Percentiles rank a stretch among this genome's conserved stretches.
Conservation (phyloP, 345 rosid genomes). For the Camelina hispida region DNA sequence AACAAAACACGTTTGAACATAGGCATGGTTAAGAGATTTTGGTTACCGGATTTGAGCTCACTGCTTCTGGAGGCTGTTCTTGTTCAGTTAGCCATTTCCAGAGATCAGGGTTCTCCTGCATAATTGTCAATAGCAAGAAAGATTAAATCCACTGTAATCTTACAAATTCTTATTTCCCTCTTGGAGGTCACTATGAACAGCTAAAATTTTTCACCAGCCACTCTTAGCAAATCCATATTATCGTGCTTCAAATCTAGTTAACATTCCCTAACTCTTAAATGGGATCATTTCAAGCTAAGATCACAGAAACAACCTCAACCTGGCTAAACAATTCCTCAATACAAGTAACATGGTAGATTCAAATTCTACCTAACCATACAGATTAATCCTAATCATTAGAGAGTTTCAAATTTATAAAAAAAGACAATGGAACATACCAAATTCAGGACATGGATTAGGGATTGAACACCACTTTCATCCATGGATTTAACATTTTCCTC, state of each 20-base stretch:
- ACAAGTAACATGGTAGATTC: not conserved
- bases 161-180: not conserved
- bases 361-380: not conserved
- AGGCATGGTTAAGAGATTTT: slow-evolving; percentile 1
- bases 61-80: slow-evolving; percentile 86
- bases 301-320: not conserved
- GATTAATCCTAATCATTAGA: not conserved
- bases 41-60: slow-evolving; percentile 72
- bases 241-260: not conserved
- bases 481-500: slow-evolving; percentile 72
- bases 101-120: slow-evolving; percentile 92
- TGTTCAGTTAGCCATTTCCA: slow-evolving; percentile 95
- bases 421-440: slow-evolving; percentile 53
- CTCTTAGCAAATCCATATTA: not conserved
- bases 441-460: slow-evolving; percentile 82
- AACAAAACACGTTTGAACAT: not conserved
- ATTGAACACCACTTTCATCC: slow-evolving; percentile 72
- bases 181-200: slow-evolving; percentile 9
- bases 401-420: not conserved
- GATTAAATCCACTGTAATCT: not conserved
- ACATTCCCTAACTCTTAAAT: slow-evolving; percentile 1
- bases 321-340: not conserved
- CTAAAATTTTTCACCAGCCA: not conserved
- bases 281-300: slow-evolving; percentile 7
- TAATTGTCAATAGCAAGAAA: not conserved